A percentile compares a stretch with the other conserved stretches of the same genome.
Evolutionary conservation across 2,329 filamentous ascomycete genomes (phyloP).

Genomic region (Exserohilum rostratum): DNA sequence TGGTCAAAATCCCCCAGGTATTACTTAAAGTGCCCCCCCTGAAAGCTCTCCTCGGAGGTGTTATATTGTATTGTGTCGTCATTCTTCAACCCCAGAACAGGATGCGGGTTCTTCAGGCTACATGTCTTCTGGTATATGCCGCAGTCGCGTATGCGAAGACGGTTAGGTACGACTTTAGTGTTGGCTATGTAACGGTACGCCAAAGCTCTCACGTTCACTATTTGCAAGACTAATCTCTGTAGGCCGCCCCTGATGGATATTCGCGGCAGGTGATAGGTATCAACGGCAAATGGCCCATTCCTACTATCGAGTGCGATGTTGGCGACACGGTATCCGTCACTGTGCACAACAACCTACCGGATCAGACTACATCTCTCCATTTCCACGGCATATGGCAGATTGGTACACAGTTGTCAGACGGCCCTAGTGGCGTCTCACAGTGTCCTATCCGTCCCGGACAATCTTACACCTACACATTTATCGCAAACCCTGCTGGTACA

Average conservation of each 20-base stretch:
- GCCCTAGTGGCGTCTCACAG: conserved; percentile 75
- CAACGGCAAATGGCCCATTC: conserved; percentile 64
- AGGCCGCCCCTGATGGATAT: conserved; percentile 65
- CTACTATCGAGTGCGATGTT: conserved; percentile 65
- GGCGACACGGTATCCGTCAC: conserved; percentile 52
- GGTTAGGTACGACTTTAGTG: conserved; percentile 58
- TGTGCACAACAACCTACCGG: conserved; percentile 40
- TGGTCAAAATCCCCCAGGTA: background rate
- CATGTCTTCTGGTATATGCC: conserved; percentile 14
- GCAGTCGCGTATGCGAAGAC: conserved; percentile 36
- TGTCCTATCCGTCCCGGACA: conserved; percentile 63
- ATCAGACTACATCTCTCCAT: conserved; percentile 46
- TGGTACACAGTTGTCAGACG: conserved; percentile 72
- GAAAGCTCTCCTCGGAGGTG: background rate
- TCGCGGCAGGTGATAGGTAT: conserved; percentile 74
- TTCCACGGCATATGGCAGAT: conserved; percentile 57
- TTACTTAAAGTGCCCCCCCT: conserved; percentile 6
- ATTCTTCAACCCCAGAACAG: background rate
- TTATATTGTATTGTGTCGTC: background rate
- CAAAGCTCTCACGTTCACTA: too few species aligned
- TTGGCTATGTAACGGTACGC: conserved; percentile 56
- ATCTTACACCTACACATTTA: conserved; percentile 71
- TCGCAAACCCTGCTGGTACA: conserved; percentile 57
- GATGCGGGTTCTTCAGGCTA: conserved; percentile 11
- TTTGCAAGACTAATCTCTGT: background rate